Base-by-base conservation (phyloP, 164 flowering plant species). In the Amborella trichopoda region DNA sequence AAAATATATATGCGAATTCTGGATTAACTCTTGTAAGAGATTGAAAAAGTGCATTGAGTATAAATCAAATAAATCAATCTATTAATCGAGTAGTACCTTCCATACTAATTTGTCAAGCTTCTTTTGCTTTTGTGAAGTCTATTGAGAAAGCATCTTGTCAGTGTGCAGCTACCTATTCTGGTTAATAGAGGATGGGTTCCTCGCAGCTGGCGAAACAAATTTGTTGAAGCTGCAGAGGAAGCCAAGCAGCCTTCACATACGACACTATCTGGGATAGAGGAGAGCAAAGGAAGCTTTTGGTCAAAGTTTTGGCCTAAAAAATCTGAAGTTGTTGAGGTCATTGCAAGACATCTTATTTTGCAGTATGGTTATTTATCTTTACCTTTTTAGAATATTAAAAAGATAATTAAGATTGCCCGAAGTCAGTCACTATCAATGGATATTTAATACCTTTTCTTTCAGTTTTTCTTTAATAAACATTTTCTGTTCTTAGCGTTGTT, bases 121-220 rank as follows among this genome's bases (percentile, higher is more conserved):
- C n/a, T 14, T 37, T 37, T 37, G 40, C n/a, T 2, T n/a, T 37
- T n/a, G n/a, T 28, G 23, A 37, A 23, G 54, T 51, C 55, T 55
- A 52, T 52, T 59, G 45, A 63, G 56, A 58, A 63, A 37, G 41
- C 58, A 28, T 41, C 55, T 66, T 67, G 53, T 58, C 81, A 87
- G 99, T 59, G 70, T 77, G 61, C 83, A 70, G 77, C 58, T 68
- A 43, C 77, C 94, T 23, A 55, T 87, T 64, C 68, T 93, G 39
- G 89, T 87, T 22, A 93, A 93, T 50, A 80, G 96, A 65, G 99
- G 99, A 56, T 93, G 99, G 96, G 94, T 78, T 17, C 96, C 96
- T 23, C 94, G 91, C 20, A 77, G 70, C 54, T 93, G 99, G 99
- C 69, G 70, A 55, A 85, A 80, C 61, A 70, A 73, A 42, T 54